phyloP scores from a whole-genome alignment of 805 yeast genomes.

The Ascoidea asiatica region DNA sequence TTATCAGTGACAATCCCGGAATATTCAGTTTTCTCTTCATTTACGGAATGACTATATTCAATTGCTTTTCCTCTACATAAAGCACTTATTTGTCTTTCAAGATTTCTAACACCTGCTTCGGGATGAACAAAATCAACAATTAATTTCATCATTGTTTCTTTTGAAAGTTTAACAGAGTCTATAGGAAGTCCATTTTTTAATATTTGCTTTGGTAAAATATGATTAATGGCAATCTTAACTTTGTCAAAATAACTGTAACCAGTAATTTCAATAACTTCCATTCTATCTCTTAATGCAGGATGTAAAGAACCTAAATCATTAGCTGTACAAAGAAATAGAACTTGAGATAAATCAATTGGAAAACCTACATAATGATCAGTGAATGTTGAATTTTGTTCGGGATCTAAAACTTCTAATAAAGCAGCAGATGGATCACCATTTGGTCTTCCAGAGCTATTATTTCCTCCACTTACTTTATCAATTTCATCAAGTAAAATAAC shows the following conservation, averaged over 20 bases:
- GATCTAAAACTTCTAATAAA: slow-evolving; percentile 74
- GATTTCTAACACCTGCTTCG: slow-evolving; percentile 75
- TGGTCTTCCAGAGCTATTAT: slow-evolving; percentile 21
- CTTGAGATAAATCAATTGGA: slow-evolving; percentile 74
- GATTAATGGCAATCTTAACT: slow-evolving; percentile 51
- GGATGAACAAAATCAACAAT: slow-evolving; percentile 55
- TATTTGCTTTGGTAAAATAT: slow-evolving; percentile 65
- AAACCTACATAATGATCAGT: slow-evolving; percentile 77
- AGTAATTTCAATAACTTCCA: slow-evolving; percentile 66
- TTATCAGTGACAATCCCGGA: slow-evolving; percentile 27
- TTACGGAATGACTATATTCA: slow-evolving; percentile 31
- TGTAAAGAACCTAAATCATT: slow-evolving; percentile 61
- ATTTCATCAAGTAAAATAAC: slow-evolving; percentile 76
- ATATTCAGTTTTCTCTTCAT: slow-evolving; percentile 17
- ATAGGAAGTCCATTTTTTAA: slow-evolving; percentile 47
- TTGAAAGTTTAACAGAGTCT: slow-evolving; percentile 13
- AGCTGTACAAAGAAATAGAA: slow-evolving; percentile 76
- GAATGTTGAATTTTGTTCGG: slow-evolving; percentile 71
- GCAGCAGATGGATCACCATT: slow-evolving; percentile 91
- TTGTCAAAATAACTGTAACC: slow-evolving; percentile 78
- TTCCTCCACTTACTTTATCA: slow-evolving; percentile 56
- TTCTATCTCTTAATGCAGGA: slow-evolving; percentile 68
- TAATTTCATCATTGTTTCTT: slow-evolving; percentile 43
- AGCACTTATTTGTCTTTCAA: slow-evolving; percentile 64
- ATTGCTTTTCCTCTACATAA: slow-evolving; percentile 77